These are phyloP conservation scores for Paramecium sexaurelia DNA, from an alignment of 73 alveolate species.

Conservation along the genomic window DNA sequence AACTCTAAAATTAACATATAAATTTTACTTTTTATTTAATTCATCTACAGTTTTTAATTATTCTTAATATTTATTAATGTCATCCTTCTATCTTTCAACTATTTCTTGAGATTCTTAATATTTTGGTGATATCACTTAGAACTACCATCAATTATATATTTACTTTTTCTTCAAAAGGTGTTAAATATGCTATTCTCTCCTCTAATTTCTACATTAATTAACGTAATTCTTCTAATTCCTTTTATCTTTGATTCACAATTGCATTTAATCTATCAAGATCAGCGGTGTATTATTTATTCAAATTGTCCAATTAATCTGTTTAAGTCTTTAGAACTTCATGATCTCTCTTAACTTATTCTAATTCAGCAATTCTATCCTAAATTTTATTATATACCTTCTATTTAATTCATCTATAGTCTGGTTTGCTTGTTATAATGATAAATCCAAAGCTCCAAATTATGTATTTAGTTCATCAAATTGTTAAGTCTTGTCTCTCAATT, in stretches of 20 bases:
- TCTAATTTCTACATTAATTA: background rate
- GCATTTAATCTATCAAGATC: constrained; percentile 23
- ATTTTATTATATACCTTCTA: background rate
- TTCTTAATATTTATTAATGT: background rate
- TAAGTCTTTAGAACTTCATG: background rate
- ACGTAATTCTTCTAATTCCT: constrained; percentile 2
- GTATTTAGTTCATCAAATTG: background rate
- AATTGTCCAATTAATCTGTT: background rate
- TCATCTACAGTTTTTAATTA: background rate
- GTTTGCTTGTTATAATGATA: background rate
- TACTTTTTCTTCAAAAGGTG: constrained; percentile 56
- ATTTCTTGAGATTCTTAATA: background rate
- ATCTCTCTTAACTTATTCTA: background rate
- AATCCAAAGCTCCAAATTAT: background rate
- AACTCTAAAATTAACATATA: background rate
- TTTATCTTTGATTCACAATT: background rate
- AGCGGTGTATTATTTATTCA: background rate
- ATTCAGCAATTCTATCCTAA: background rate
- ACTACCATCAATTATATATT: background rate
- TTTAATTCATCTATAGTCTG: background rate
- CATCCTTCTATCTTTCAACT: background rate
- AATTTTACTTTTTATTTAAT: background rate
- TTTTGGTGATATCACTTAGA: constrained; percentile 3
- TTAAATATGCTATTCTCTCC: constrained; percentile 21
- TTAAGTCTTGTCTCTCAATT: constrained; percentile 27